These are phyloP conservation scores for Vigna trinervia DNA, from an alignment of 306 rosid genomes.

Conservation along the genomic window DNA sequence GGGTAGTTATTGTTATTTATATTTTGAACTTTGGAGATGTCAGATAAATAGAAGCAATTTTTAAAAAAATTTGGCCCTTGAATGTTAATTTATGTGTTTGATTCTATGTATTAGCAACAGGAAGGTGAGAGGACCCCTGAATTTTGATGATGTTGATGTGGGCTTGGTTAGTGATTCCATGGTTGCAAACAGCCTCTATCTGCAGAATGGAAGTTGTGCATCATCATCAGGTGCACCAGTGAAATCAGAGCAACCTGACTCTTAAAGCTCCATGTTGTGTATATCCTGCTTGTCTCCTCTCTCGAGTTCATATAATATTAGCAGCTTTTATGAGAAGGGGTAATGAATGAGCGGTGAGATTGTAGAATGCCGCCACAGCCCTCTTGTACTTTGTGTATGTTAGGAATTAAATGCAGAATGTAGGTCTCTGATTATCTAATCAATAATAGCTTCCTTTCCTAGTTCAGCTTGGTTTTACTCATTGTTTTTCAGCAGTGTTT, in stretches of 20 bases:
- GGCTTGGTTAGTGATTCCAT: conserved; percentile 93
- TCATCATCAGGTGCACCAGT: conserved; percentile 78
- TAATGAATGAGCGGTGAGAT: conserved; percentile 75
- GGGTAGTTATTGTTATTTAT: background rate
- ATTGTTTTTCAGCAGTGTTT: background rate
- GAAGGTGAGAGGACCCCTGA: conserved; percentile 80
- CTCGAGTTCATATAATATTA: conserved; percentile 41
- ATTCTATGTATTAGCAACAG: conserved; percentile 61
- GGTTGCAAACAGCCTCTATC: conserved; percentile 95
- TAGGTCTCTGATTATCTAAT: conserved; percentile 46
- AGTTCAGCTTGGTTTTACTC: background rate
- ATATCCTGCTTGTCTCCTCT: conserved; percentile 51
- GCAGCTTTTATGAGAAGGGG: conserved; percentile 52
- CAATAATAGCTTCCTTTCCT: conserved; percentile 46
- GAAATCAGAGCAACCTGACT: conserved; percentile 87
- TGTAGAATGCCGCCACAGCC: conserved; percentile 84
- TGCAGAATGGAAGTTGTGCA: conserved; percentile 82
- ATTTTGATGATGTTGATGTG: conserved; percentile 79
- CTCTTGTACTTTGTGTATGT: conserved; percentile 52
- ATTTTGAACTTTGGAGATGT: background rate
- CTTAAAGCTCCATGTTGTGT: conserved; percentile 54
- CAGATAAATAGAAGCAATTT: no score
- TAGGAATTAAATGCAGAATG: conserved; percentile 44
- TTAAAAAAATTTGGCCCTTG: no score
- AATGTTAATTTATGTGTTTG: background rate